phyloP scores from a whole-genome alignment of 2,329 filamentous ascomycete genomes.

The Claviceps citrina region DNA sequence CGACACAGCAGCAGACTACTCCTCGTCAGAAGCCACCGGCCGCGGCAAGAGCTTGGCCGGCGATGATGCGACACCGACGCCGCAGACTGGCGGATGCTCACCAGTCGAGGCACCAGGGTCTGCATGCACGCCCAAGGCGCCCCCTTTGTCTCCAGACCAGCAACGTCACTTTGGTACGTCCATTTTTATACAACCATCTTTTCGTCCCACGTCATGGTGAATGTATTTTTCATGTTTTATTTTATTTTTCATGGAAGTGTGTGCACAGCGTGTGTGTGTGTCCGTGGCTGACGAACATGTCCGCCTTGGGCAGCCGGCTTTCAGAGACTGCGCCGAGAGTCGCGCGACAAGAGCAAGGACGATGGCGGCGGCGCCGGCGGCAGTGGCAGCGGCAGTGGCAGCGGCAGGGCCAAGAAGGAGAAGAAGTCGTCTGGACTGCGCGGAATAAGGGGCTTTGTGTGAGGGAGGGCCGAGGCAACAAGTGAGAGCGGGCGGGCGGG shows the following conservation, averaged over 20 bases:
- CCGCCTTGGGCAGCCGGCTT: constrained; percentile 25
- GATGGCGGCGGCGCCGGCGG: constrained; percentile 17
- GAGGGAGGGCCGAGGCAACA: neutral
- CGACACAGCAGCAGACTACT: no score
- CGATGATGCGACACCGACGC: no score
- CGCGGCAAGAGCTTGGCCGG: no score
- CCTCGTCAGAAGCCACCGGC: no score
- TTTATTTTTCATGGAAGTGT: neutral
- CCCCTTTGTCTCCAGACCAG: constrained; percentile 23
- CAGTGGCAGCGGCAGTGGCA: constrained; percentile 12
- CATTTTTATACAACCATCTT: no score
- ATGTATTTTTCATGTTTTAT: neutral
- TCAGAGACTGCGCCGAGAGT: constrained; percentile 33
- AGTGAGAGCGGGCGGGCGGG: no score
- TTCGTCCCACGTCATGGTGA: no score
- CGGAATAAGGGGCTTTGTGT: constrained; percentile 26
- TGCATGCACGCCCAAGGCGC: constrained; percentile 15
- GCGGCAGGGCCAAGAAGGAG: constrained; percentile 19
- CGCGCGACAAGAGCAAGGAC: constrained; percentile 31
- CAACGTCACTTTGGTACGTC: constrained; percentile 29
- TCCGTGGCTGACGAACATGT: constrained; percentile 6
- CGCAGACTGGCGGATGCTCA: no score
- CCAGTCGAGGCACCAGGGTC: constrained; percentile 9
- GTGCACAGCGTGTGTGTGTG: no score
- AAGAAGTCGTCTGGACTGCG: constrained; percentile 24